Evolutionary conservation across 495 filamentous ascomycete genomes (phyloP).

Genomic region (Durotheca rogersii): DNA sequence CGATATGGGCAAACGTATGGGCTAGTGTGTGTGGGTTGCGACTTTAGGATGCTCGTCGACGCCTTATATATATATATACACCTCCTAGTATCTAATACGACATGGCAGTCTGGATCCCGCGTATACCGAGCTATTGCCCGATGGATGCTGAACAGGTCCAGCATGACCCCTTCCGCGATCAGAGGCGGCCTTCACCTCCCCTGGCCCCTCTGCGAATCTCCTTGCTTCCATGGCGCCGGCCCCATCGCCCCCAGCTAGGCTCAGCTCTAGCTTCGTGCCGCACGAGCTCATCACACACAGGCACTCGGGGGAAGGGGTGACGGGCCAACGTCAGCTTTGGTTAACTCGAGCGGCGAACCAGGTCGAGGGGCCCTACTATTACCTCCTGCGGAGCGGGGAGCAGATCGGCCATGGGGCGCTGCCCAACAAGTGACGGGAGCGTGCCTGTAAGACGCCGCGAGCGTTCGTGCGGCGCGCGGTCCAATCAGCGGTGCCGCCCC

Average conservation of each 20-base stretch:
- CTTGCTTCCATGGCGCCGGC: not conserved
- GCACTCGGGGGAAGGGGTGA: no score
- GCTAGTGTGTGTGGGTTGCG: not conserved
- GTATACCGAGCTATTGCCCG: constrained; percentile 6
- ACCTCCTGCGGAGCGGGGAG: no score
- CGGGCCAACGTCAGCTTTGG: no score
- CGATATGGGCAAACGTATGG: not conserved
- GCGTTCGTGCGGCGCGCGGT: not conserved
- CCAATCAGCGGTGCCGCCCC: constrained; percentile 10
- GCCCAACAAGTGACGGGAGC: constrained; percentile 2
- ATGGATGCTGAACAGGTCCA: no score
- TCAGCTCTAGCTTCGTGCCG: no score
- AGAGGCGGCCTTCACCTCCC: constrained; percentile 2
- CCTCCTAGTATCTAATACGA: not conserved
- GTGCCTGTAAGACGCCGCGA: not conserved
- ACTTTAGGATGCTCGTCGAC: not conserved
- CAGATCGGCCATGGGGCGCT: not conserved
- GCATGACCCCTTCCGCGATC: constrained; percentile 8
- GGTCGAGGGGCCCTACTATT: no score
- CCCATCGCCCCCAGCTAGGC: no score
- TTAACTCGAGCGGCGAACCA: no score
- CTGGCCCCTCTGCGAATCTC: not conserved
- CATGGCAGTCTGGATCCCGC: not conserved
- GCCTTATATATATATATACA: constrained; percentile 1
- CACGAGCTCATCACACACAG: not conserved